These are phyloP conservation scores for Nymphaea thermarum DNA, from an alignment of 164 flowering plant genomes.

Conservation along the genomic window DNA sequence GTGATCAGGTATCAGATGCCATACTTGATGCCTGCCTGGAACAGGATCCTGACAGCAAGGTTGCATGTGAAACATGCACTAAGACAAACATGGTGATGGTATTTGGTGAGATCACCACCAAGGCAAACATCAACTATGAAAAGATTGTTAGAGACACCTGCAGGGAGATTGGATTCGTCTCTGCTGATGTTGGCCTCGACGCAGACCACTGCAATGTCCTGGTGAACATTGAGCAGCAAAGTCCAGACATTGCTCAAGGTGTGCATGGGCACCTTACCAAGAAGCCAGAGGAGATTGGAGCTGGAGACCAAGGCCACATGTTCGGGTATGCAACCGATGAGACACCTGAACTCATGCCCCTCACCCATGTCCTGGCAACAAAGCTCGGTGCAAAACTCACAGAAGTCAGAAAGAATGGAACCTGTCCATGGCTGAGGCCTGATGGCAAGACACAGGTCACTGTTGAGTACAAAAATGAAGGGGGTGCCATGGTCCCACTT, in stretches of 20 bases:
- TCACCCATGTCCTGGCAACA: conserved; percentile 52
- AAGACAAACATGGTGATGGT: conserved; percentile 72
- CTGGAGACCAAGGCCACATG: conserved; percentile 66
- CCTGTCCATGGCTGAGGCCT: conserved; percentile 65
- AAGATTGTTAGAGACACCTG: conserved; percentile 61
- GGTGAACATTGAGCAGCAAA: conserved; percentile 64
- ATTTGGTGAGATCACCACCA: conserved; percentile 65
- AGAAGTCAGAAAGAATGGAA: conserved; percentile 56
- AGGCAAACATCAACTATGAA: conserved; percentile 51
- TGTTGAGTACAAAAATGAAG: conserved; percentile 51
- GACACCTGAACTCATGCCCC: conserved; percentile 67
- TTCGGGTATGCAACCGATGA: conserved; percentile 68
- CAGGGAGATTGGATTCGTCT: conserved; percentile 43
- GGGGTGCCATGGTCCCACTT: conserved; percentile 58
- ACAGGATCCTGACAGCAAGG: conserved; percentile 66
- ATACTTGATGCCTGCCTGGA: conserved; percentile 64
- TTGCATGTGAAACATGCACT: conserved; percentile 65
- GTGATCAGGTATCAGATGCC: conserved; percentile 68
- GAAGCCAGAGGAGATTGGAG: conserved; percentile 62
- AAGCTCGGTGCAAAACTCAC: conserved; percentile 61
- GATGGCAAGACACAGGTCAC: conserved; percentile 70
- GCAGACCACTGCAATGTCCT: conserved; percentile 67
- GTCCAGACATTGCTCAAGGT: conserved; percentile 71
- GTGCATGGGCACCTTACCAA: conserved; percentile 64
- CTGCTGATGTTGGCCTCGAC: conserved; percentile 62